Percentiles rank a stretch among this genome's conserved stretches.
Conservation (phyloP, 306 rosid genomes). For the Cucurbita ficifolia region DNA sequence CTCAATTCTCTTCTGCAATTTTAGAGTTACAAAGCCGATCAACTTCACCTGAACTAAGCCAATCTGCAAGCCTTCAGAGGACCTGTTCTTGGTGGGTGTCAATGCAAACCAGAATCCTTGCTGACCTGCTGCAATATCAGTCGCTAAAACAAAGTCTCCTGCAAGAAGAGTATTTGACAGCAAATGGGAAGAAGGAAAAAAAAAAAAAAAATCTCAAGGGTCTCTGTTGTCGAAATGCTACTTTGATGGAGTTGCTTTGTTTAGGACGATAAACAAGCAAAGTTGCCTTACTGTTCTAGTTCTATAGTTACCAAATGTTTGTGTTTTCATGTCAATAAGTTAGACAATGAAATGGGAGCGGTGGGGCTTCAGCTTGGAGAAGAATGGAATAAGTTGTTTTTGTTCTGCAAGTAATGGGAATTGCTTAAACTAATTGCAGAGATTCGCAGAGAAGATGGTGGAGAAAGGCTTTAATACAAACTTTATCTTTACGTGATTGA, state of each 20-base stretch:
- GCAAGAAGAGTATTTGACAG: background rate
- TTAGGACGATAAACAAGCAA: background rate
- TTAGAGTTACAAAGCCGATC: background rate
- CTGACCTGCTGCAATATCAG: background rate
- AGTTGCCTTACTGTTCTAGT: background rate
- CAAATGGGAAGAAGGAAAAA: background rate
- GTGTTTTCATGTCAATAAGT: background rate
- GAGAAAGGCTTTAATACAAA: slow-evolving; percentile 29
- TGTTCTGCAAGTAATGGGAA: background rate
- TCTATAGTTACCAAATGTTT: background rate
- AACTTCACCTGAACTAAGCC: background rate
- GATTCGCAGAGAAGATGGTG: slow-evolving; percentile 44
- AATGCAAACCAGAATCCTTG: background rate
- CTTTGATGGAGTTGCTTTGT: background rate
- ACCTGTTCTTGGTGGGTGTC: background rate
- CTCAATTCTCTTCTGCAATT: background rate
- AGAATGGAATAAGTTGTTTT: slow-evolving; percentile 6
- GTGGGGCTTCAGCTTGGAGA: background rate
- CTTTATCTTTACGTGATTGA: slow-evolving; percentile 62
- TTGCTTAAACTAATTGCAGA: slow-evolving; percentile 4
- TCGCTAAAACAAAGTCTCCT: background rate
- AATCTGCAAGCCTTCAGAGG: background rate
- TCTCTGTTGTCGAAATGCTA: background rate
- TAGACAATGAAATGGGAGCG: background rate
- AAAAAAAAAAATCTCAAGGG: background rate